Percentiles rank a stretch among this genome's conserved stretches.
phyloP scores from a whole-genome alignment of 1,139 yeast genomes.

The Keqinozyma sinolaborantium region DNA sequence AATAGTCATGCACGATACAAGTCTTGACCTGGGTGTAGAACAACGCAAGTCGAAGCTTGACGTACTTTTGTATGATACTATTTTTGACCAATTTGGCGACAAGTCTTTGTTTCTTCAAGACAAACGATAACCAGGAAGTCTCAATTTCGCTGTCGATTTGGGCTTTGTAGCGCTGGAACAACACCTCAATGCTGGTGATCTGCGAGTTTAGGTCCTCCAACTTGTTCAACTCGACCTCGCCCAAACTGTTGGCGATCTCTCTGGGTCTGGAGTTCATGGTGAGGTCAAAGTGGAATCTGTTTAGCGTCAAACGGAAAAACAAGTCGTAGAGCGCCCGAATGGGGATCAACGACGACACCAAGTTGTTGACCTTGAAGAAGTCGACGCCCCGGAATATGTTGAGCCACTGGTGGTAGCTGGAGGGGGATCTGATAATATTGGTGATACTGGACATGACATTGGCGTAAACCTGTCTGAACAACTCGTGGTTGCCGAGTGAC shows the following conservation, averaged over 20 bases:
- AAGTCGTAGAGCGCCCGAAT: constrained; percentile 35
- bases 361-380: constrained; percentile 26
- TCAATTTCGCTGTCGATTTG: constrained; percentile 2
- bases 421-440: constrained; percentile 9
- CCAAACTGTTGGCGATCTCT: constrained; percentile 32
- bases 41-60: constrained; percentile 10
- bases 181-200: constrained; percentile 10
- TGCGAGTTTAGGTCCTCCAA: constrained; percentile 22
- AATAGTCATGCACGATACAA: constrained; percentile 34
- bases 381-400: constrained; percentile 21
- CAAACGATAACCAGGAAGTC: not conserved
- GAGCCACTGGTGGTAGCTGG: constrained; percentile 6
- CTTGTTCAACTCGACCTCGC: constrained; percentile 18
- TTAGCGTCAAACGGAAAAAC: constrained; percentile 38
- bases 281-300: constrained; percentile 40
- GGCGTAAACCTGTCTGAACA: constrained; percentile 16
- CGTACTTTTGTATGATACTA: constrained; percentile 7
- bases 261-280: constrained; percentile 30
- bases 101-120: constrained; percentile 1
- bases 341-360: constrained; percentile 36
- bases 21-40: constrained; percentile 22
- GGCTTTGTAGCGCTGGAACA: constrained; percentile 5
- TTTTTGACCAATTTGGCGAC: constrained; percentile 4
- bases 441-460: constrained; percentile 8
- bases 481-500: constrained; percentile 36